Conservation (phyloP, 2,329 filamentous ascomycete genomes). For the Ambrosiella cleistominuta region DNA sequence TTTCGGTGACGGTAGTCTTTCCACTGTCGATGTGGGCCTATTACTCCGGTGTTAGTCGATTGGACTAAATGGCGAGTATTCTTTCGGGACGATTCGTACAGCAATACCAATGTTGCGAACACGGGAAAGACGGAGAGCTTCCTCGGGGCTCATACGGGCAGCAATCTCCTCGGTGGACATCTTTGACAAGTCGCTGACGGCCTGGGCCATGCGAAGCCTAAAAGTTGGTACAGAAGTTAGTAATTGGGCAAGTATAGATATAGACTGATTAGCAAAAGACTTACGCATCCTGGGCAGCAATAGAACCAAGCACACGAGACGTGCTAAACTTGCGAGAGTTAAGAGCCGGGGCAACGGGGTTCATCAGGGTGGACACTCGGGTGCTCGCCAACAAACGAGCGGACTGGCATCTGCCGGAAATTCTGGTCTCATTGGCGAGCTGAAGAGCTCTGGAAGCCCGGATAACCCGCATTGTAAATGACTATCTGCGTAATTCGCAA, state of each 20-base stretch:
- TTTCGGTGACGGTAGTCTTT: constrained; percentile 91
- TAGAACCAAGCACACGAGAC: constrained; percentile 14
- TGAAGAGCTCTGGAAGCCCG: constrained; percentile 9
- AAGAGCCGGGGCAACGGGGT: neutral
- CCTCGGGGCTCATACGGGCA: constrained; percentile 62
- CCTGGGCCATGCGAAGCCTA: constrained; percentile 30
- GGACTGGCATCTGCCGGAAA: constrained; percentile 6
- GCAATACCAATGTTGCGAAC: constrained; percentile 98
- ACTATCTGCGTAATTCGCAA: neutral
- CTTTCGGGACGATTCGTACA: constrained; percentile 30
- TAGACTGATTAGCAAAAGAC: constrained; percentile 12
- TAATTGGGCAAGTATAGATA: neutral
- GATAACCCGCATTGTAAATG: constrained; percentile 12
- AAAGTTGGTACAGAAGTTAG: neutral
- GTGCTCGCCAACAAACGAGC: constrained; percentile 3
- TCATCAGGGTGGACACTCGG: constrained; percentile 3
- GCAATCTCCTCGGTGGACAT: constrained; percentile 46
- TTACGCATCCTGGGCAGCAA: constrained; percentile 27
- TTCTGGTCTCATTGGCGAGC: constrained; percentile 2
- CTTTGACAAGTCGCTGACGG: constrained; percentile 31
- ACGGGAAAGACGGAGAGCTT: constrained; percentile 58
- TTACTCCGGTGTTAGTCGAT: constrained; percentile 2
- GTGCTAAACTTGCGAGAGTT: constrained; percentile 10
- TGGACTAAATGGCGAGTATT: neutral
- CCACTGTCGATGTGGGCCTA: constrained; percentile 96